Evolutionary conservation across 805 yeast genomes (phyloP).

Genomic region (Saccharomycopsis javanensis): DNA sequence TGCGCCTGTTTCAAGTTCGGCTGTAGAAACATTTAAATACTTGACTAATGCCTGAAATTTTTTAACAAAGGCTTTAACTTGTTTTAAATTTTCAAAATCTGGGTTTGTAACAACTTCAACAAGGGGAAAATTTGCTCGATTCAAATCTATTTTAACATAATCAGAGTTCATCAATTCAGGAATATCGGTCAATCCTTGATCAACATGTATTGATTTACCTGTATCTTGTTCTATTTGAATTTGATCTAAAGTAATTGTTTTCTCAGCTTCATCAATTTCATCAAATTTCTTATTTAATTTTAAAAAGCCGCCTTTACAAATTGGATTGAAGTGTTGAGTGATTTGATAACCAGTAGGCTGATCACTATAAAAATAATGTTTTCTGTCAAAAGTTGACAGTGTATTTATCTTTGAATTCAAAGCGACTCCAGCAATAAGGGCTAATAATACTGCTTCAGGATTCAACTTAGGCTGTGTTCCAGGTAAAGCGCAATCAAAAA

Average conservation of each 20-base stretch:
- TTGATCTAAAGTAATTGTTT: slow-evolving; percentile 58
- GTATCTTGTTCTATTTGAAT: slow-evolving; percentile 94
- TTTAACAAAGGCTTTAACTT: slow-evolving; percentile 70
- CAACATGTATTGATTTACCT: slow-evolving; percentile 60
- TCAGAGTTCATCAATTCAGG: slow-evolving; percentile 1
- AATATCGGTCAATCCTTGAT: slow-evolving; percentile 24
- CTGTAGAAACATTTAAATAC: slow-evolving; percentile 66
- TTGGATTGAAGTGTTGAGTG: slow-evolving; percentile 78
- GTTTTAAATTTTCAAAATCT: slow-evolving; percentile 56
- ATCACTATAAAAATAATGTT: slow-evolving; percentile 93
- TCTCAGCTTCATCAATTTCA: slow-evolving; percentile 33
- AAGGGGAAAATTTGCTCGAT: slow-evolving; percentile 77
- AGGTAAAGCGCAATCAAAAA: slow-evolving; percentile 78
- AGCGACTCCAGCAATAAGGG: slow-evolving; percentile 65
- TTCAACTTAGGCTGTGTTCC: slow-evolving; percentile 86
- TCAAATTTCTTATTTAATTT: slow-evolving; percentile 43
- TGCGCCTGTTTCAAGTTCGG: slow-evolving; percentile 90
- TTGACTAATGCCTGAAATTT: slow-evolving; percentile 68
- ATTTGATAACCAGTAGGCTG: slow-evolving; percentile 95
- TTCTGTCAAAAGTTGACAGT: slow-evolving; percentile 72
- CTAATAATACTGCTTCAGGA: slow-evolving; percentile 59
- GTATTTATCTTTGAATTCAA: slow-evolving; percentile 48
- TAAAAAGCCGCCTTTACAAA: slow-evolving; percentile 60
- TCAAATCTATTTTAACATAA: slow-evolving; percentile 54
- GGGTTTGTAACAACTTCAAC: slow-evolving; percentile 91